A percentile compares a stretch with the other conserved stretches of the same genome.
These are phyloP conservation scores for Camellia granthamiana DNA, from an alignment of 148 eudicot genomes.

Conservation along the genomic window DNA sequence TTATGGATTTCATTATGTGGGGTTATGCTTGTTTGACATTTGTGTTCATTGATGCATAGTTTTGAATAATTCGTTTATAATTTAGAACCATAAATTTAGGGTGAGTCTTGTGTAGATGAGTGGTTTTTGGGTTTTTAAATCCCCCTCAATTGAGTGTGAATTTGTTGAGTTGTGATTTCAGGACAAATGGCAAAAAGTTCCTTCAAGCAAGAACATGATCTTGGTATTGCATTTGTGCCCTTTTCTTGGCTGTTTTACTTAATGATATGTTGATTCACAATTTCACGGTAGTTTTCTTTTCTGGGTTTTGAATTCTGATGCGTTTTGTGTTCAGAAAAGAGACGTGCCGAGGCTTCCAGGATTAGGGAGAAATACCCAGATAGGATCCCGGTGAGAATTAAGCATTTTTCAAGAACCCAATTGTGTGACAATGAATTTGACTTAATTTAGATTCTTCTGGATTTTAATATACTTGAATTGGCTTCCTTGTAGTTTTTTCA, in stretches of 20 bases:
- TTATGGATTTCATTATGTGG: constrained; percentile 2
- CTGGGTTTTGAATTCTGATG: not conserved
- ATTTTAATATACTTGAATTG: not conserved
- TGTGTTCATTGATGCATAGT: not conserved
- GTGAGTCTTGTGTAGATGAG: constrained; percentile 1
- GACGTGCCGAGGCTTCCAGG: constrained; percentile 82
- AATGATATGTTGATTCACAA: too few species aligned
- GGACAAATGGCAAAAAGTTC: constrained; percentile 70
- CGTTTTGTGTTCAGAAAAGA: constrained; percentile 58
- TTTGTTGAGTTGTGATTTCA: constrained; percentile 23
- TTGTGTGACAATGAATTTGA: not conserved
- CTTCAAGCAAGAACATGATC: constrained; percentile 81
- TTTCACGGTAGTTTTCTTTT: not conserved
- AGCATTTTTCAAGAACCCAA: not conserved
- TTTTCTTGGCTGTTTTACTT: not conserved
- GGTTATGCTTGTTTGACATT: not conserved
- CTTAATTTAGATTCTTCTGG: not conserved
- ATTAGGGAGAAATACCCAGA: constrained; percentile 87
- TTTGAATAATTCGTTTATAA: not conserved
- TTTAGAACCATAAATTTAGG: not conserved
- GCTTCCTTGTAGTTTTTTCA: too few species aligned
- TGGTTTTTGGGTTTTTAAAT: not conserved
- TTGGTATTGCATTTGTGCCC: constrained; percentile 38
- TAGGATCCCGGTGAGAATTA: constrained; percentile 71
- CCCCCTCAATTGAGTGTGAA: not conserved